Conservation (phyloP, 2,329 filamentous ascomycete species). For the Cercospora citrullina region DNA sequence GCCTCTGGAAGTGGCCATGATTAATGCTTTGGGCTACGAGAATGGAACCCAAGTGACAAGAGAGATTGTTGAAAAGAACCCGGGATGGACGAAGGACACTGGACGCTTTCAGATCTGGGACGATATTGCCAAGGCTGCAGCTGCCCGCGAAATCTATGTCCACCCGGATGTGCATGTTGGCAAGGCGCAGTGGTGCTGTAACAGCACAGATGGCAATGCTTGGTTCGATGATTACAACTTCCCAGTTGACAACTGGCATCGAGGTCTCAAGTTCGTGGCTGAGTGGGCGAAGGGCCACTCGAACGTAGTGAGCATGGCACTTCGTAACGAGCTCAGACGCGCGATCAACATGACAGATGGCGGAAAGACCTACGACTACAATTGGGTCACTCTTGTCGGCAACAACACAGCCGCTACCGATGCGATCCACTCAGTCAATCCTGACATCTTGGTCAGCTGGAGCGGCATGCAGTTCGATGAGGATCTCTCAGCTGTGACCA, state of each 20-base stretch:
- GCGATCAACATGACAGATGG: constrained; percentile 27
- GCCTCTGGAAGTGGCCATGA: constrained; percentile 43
- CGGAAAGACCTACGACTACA: constrained; percentile 26
- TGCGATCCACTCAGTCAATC: constrained; percentile 30
- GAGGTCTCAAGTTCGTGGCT: constrained; percentile 29
- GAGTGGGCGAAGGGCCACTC: constrained; percentile 30
- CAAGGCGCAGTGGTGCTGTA: constrained; percentile 60
- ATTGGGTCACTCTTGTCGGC: constrained; percentile 31
- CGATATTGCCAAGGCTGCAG: constrained; percentile 27
- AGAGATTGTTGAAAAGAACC: constrained; percentile 41
- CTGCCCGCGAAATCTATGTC: constrained; percentile 54
- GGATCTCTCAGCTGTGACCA: constrained; percentile 35
- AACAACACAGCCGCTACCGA: constrained; percentile 31
- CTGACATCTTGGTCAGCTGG: constrained; percentile 31
- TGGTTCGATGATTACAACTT: constrained; percentile 53
- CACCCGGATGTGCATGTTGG: constrained; percentile 65
- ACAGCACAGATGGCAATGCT: constrained; percentile 55
- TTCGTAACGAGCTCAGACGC: constrained; percentile 31
- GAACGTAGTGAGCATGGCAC: constrained; percentile 33
- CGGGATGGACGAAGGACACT: constrained; percentile 42
- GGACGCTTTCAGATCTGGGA: constrained; percentile 44
- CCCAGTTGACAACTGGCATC: constrained; percentile 29
- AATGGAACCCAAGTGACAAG: constrained; percentile 45
- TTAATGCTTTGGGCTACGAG: constrained; percentile 43
- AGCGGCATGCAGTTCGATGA: constrained; percentile 32